These are phyloP conservation scores for Rhodotorula babjevae DNA, from an alignment of 768 basidiomycete genomes.

Conservation along the genomic window DNA sequence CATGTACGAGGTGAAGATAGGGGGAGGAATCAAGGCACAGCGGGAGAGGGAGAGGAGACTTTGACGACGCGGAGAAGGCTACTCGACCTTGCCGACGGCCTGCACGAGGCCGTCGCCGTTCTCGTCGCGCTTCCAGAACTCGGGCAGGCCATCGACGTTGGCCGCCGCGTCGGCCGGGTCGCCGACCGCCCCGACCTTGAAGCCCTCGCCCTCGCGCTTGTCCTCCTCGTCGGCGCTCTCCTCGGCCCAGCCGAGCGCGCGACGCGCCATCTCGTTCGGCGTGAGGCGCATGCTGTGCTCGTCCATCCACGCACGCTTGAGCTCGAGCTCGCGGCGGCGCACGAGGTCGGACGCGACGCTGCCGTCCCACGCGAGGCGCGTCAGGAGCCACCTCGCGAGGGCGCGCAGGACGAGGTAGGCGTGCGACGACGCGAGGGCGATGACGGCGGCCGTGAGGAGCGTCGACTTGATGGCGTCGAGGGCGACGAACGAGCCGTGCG, in stretches of 20 bases:
- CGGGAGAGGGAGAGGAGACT: too few relatives aligned
- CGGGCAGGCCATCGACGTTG: not conserved
- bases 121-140: slow-evolving; percentile 27
- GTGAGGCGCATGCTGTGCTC: slow-evolving; percentile 23
- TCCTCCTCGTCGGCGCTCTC: slow-evolving; percentile 6
- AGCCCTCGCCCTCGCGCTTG: slow-evolving; percentile 14
- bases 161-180: slow-evolving; percentile 7
- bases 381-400: slow-evolving; percentile 63
- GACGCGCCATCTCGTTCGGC: slow-evolving; percentile 16
- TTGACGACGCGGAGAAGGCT: too few relatives aligned
- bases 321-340: slow-evolving; percentile 57
- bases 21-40: too few relatives aligned
- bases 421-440: slow-evolving; percentile 81
- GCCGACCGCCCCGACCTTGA: slow-evolving; percentile 2
- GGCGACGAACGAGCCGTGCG: slow-evolving; percentile 21
- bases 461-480: slow-evolving; percentile 38
- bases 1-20: too few relatives aligned
- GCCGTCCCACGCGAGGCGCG: slow-evolving; percentile 70
- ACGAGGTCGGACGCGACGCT: slow-evolving; percentile 62
- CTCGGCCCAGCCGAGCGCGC: slow-evolving; percentile 13
- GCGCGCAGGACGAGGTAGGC: slow-evolving; percentile 67
- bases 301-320: slow-evolving; percentile 44
- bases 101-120: not conserved
- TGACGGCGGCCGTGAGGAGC: slow-evolving; percentile 61
- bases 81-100: slow-evolving; percentile 24